These are phyloP conservation scores for Nannochloropsis salina DNA, from an alignment of 108 stramenopile species.

Conservation along the genomic window DNA sequence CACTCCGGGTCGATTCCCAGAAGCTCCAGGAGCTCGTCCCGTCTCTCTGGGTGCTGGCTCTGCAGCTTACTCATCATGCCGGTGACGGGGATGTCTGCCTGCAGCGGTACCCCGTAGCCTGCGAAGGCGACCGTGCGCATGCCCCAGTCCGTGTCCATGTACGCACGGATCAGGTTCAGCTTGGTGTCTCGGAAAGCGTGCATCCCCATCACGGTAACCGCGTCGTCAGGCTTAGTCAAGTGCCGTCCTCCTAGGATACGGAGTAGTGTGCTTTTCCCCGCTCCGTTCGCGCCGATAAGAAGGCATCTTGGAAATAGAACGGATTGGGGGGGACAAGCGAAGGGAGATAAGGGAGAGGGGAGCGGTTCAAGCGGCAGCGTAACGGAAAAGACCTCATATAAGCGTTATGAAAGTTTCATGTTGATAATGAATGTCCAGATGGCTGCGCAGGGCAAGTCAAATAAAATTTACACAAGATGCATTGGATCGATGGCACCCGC, in stretches of 20 bases:
- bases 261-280: slow-evolving; percentile 85
- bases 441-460: too few relatives aligned
- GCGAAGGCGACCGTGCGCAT: slow-evolving; percentile 97
- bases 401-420: too few relatives aligned
- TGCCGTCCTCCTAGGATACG: slow-evolving; percentile 84
- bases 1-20: slow-evolving; percentile 90
- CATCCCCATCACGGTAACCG: slow-evolving; percentile 71
- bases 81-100: slow-evolving; percentile 83
- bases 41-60: slow-evolving; percentile 81
- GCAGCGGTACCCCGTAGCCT: slow-evolving; percentile 53
- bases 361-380: too few relatives aligned
- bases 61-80: slow-evolving; percentile 94
- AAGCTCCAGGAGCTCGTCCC: slow-evolving; percentile 85
- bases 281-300: slow-evolving; percentile 47
- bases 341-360: too few relatives aligned
- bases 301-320: slow-evolving; percentile 23
- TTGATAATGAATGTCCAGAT: too few relatives aligned
- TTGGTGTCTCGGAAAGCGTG: slow-evolving; percentile 88
- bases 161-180: slow-evolving; percentile 82
- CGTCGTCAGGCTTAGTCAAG: slow-evolving; percentile 63
- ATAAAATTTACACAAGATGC: too few relatives aligned
- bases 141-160: slow-evolving; percentile 92
- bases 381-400: too few relatives aligned
- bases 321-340: too few relatives aligned
- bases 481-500: too few relatives aligned